phyloP scores from a whole-genome alignment of 768 basidiomycete genomes.

The Suillus alpinus region DNA sequence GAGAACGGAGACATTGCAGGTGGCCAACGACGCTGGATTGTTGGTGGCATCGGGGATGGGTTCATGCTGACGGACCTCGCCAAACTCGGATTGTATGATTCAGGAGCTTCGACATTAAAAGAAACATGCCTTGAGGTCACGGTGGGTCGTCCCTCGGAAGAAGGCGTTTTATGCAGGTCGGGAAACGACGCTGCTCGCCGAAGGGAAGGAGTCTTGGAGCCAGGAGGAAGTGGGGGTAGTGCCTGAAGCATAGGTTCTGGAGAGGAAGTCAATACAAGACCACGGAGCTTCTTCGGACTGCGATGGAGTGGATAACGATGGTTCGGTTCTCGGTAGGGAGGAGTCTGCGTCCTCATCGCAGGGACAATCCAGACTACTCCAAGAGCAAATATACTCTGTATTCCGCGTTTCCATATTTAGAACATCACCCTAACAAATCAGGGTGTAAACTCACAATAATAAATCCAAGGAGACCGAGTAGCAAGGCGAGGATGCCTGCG shows the following conservation, averaged over 20 bases:
- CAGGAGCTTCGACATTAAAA: conserved; percentile 10
- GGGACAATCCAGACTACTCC: conserved; percentile 23
- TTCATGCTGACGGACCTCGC: background rate
- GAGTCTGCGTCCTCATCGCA: conserved; percentile 8
- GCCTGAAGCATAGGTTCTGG: background rate
- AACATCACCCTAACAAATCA: background rate
- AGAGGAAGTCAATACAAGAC: conserved; percentile 3
- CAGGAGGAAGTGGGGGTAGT: background rate
- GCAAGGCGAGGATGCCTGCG: conserved; percentile 21
- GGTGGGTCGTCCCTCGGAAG: background rate
- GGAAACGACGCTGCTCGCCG: conserved; percentile 7
- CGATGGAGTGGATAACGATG: conserved; percentile 6
- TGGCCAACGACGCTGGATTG: conserved; percentile 13
- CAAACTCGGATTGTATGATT: background rate
- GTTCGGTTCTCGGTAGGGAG: conserved; percentile 19
- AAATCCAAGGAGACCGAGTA: conserved; percentile 22
- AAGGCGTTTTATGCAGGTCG: background rate
- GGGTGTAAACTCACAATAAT: conserved; percentile 17
- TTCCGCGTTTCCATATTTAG: background rate
- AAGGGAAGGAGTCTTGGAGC: conserved; percentile 5
- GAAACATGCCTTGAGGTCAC: conserved; percentile 19
- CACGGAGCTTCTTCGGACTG: background rate
- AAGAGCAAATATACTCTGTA: conserved; percentile 27
- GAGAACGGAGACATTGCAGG: conserved; percentile 2
- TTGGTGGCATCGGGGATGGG: background rate